Base-by-base conservation (phyloP, 2,329 filamentous ascomycete species). In the Curvularia sp. region DNA sequence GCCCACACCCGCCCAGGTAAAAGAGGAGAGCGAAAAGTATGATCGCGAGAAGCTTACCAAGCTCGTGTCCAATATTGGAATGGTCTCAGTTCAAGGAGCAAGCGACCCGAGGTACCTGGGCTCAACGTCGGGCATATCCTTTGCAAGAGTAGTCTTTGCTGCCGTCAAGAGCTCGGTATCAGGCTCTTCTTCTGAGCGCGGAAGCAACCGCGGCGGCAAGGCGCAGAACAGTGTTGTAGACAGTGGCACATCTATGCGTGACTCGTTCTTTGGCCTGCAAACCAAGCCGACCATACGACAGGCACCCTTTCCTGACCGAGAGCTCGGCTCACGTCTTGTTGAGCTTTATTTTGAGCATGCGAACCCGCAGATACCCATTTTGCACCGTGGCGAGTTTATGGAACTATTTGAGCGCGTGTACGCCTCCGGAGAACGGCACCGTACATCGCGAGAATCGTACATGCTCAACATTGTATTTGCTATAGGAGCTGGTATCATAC, bases 401-500 rank as follows among this genome's bases (percentile, higher is more conserved):
- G 85, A 89, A 46, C 87, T 96, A 79, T 91, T 97, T 73, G 89
- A 96, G 53, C 86, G 87, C 46, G 91, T 92, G 0, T 97, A 97
- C 76, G 83, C 86, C 4, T 85, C 86, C 0, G 86, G 89, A 20
- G 84, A 86, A 47, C 85, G 86, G 58, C 84, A 86, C 53, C 85
- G 90, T 26, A 90, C 89, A 1, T 86, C 92, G 4, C 85, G 90
- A 53, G 93, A 97, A 77, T 83, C 95, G n/a, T 98, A 97, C 78
- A 87, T 96, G 80, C 83, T 98, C 62, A 97, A 97, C 77, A 97
- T 98, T 78, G 93, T 98, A 24, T 98, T 96, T 79, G 94, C 94
- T 13, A 97, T 98, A 69, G 95, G 95, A 6, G 90, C 91, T 18
- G 94, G 93, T 18, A 96, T 97, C 68, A 96, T 97, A 64, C 88